Conservation (phyloP, 441 rosid genomes). For the Arabidopsis lyrata region DNA sequence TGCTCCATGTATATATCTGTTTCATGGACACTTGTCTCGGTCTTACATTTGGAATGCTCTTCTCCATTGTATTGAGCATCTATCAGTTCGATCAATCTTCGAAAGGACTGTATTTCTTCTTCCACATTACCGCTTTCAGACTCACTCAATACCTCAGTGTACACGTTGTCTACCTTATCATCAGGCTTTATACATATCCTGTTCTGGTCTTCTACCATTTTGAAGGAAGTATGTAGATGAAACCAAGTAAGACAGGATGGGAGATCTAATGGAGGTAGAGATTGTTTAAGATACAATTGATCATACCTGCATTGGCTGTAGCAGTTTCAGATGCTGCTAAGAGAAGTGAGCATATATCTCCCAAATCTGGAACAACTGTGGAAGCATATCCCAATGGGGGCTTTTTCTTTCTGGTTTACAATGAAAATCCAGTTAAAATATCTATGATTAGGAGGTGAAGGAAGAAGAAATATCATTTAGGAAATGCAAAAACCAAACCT, state of each 20-base stretch:
- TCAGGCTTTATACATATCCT: constrained; percentile 8
- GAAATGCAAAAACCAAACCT: constrained; percentile 45
- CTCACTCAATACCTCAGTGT: background rate
- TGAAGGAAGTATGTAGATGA: background rate
- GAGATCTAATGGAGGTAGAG: background rate
- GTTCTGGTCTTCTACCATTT: constrained; percentile 26
- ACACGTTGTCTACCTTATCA: constrained; percentile 10
- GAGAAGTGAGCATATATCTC: constrained; percentile 58
- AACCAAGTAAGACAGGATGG: constrained; percentile 17
- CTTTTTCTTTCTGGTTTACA: constrained; percentile 45
- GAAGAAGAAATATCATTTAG: constrained; percentile 3
- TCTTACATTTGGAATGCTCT: constrained; percentile 11
- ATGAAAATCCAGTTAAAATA: constrained; percentile 28
- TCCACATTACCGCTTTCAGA: constrained; percentile 24
- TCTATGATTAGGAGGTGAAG: constrained; percentile 6
- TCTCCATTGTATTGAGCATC: constrained; percentile 40
- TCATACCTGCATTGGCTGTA: constrained; percentile 57
- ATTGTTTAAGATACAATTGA: background rate
- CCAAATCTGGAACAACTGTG: constrained; percentile 48
- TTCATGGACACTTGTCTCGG: background rate
- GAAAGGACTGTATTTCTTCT: constrained; percentile 27
- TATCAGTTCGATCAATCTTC: constrained; percentile 39
- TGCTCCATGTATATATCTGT: constrained; percentile 46
- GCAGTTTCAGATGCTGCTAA: constrained; percentile 57
- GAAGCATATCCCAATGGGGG: constrained; percentile 49